Evolutionary conservation across 73 alveolate species (phyloP).

Genomic region (Durusdinium trenchii): DNA sequence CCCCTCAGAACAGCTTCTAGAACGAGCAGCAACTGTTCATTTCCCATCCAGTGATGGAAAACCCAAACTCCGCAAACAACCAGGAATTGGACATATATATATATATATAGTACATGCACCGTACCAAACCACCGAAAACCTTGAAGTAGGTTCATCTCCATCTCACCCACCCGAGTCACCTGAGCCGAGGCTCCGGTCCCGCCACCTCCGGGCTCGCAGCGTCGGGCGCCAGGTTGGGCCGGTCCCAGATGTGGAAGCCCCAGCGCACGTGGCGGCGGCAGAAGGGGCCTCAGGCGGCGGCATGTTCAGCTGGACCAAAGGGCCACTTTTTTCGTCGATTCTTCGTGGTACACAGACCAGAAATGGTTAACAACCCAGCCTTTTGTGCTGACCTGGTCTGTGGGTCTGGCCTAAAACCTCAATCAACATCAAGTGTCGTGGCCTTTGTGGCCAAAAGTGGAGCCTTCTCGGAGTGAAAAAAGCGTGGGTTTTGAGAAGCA

Average conservation of each 20-base stretch:
- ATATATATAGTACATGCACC: background rate
- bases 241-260: slow-evolving; percentile 90
- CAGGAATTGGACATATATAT: too few relatives aligned
- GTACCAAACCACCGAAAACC: background rate
- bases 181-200: slow-evolving; percentile 41
- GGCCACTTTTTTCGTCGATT: too few relatives aligned
- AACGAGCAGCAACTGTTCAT: background rate
- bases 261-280: slow-evolving; percentile 75
- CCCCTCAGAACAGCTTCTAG: background rate
- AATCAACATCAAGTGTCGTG: too few relatives aligned
- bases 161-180: background rate
- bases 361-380: too few relatives aligned
- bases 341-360: too few relatives aligned
- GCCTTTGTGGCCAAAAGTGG: too few relatives aligned
- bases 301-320: background rate
- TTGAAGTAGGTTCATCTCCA: background rate
- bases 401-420: too few relatives aligned
- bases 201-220: slow-evolving; percentile 55
- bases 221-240: slow-evolving; percentile 67
- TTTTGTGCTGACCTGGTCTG: too few relatives aligned
- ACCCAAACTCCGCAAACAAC: background rate
- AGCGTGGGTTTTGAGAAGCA: too few relatives aligned
- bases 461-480: too few relatives aligned
- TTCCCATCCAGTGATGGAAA: background rate
- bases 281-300: slow-evolving; percentile 34